Evolutionary conservation across 129 eudicot genomes (phyloP).

Genomic region (Flaveria trinervia): DNA sequence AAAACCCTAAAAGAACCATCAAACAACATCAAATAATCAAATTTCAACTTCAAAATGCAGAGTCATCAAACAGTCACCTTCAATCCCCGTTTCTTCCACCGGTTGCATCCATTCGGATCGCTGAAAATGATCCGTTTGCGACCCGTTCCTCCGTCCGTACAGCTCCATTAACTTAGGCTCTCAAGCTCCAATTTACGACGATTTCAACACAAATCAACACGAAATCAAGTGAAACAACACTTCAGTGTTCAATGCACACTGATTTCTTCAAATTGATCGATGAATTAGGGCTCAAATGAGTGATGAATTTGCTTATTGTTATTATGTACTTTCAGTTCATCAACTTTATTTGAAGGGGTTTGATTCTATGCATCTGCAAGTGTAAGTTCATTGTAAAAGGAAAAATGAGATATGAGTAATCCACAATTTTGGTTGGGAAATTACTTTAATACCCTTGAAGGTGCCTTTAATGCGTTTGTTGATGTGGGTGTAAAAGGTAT

Average conservation of each 20-base stretch:
- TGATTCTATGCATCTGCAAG: conserved; percentile 37
- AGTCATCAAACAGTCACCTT: conserved; percentile 45
- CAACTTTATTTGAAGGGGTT: conserved; percentile 39
- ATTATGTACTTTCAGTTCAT: conserved; percentile 32
- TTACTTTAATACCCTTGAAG: conserved; percentile 22
- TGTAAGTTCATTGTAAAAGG: conserved; percentile 34
- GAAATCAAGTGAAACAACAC: conserved; percentile 1
- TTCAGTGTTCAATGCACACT: conserved; percentile 20
- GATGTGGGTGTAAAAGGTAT: neutral
- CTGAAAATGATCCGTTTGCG: conserved; percentile 48
- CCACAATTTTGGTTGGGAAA: conserved; percentile 27
- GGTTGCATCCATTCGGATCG: conserved; percentile 59
- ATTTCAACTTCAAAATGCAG: conserved; percentile 11
- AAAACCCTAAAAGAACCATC: conserved; percentile 42
- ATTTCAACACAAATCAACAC: conserved; percentile 28
- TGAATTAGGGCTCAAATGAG: conserved; percentile 22
- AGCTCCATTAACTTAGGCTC: conserved; percentile 55
- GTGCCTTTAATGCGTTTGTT: conserved; percentile 8
- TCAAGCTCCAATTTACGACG: conserved; percentile 18
- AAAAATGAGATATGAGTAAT: conserved; percentile 41
- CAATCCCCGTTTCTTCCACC: conserved; percentile 54
- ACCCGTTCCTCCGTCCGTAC: conserved; percentile 67
- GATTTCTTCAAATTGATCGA: conserved; percentile 14
- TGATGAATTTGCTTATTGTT: neutral
- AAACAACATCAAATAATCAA: neutral